Base-by-base conservation (phyloP, 768 basidiomycete genomes). In the Russula ochroleuca region DNA sequence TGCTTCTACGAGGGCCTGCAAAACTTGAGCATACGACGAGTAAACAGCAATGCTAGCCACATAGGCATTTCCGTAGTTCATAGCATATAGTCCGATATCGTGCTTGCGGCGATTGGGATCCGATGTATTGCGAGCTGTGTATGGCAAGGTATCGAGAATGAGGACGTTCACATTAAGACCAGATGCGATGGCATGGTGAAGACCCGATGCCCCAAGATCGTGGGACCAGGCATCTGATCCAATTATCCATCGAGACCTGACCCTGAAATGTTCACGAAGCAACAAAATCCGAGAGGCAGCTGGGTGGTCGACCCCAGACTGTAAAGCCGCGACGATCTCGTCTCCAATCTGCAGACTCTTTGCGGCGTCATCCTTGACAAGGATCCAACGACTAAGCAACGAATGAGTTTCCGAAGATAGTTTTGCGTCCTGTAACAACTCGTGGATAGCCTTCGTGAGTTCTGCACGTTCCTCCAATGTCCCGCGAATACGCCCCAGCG, bases 161-260 rank as follows among this genome's bases (percentile, higher is more conserved):
- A 99, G 89, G 62, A 98, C 84, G 78, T 99, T 99, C 76, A 98
- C 80, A 73, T 98, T 88, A 62, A 94, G 82, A 21, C 88, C 85
- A 7, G 94, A 96, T 21, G 94, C 86, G 59, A 98, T 90, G 70
- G 87, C 86, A 69, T 98, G 97, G 73, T 99, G 96, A 43, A 99
- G 79, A 53, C 96, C 97, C 2, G 94, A 96, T 2, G 93, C 85
- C 47, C 96, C 97, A 47, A 98, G 85, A 75, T 98, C 97, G 73
- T 97, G 93, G 0, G 95, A 90, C 97, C 97, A 98, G 0, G 92
- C 90, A 73, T 99, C 97, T 21, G 95, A 98, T 21, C 96, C 94
- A 69, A 99, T 89, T 74, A 99, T 98, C 97, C 97, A 99, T 63
- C 91, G 81, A 8, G 92, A 94, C 41, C 79, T 79, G 9, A 85